Conservation (phyloP, 805 yeast genomes). For the Candida multigemmis region DNA sequence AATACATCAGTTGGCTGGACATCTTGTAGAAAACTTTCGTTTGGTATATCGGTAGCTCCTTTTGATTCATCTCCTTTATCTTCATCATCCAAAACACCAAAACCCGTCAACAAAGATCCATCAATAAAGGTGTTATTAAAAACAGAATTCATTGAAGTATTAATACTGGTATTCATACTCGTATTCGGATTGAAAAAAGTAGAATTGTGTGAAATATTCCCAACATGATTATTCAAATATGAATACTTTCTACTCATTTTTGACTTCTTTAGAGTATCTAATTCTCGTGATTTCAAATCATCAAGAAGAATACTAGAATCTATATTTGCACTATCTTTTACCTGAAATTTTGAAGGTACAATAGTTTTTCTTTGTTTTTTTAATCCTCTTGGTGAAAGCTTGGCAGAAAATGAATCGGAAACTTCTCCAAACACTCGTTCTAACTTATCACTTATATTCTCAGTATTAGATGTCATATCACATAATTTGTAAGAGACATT, state of each 20-base stretch:
- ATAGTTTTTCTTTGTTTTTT: conserved; percentile 9
- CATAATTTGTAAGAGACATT: conserved; percentile 13
- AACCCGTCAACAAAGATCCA: no score
- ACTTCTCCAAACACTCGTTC: conserved; percentile 12
- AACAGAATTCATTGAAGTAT: no score
- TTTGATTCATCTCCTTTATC: no score
- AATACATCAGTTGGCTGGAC: no score
- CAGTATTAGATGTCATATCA: conserved; percentile 21
- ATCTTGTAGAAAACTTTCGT: no score
- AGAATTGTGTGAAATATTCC: no score
- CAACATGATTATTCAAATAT: conserved; percentile 26
- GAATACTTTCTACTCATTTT: conserved; percentile 17
- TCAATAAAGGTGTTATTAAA: no score
- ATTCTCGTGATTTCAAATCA: conserved; percentile 13
- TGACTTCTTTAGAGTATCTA: conserved; percentile 16
- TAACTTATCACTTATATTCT: conserved; percentile 16
- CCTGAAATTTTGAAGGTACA: conserved; percentile 1
- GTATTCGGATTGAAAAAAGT: no score
- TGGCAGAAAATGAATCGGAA: conserved; percentile 15
- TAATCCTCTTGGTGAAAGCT: conserved; percentile 19
- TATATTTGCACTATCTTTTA: no score
- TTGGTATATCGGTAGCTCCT: no score
- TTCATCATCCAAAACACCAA: no score
- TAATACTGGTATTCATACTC: no score
- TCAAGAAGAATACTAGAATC: conserved; percentile 4